Conservation (phyloP, 2,329 filamentous ascomycete genomes). For the Colletotrichum sp. region DNA sequence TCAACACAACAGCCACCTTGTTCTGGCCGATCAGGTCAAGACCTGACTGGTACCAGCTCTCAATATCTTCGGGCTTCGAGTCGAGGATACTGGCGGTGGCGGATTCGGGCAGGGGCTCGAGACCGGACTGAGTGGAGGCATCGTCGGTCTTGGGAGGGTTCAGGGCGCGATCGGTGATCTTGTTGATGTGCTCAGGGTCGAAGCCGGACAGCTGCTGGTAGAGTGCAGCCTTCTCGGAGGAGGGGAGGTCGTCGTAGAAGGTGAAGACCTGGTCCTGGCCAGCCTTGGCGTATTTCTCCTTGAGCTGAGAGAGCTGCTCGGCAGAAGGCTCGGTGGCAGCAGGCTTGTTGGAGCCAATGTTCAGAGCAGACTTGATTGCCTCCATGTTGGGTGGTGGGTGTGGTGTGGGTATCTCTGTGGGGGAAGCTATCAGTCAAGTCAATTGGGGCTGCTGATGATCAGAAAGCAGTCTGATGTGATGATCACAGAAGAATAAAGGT, state of each 20-base stretch:
- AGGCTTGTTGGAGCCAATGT: conserved; percentile 37
- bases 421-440: neutral
- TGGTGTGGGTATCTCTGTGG: neutral
- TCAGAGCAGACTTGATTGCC: conserved; percentile 47
- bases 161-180: conserved; percentile 81
- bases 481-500: neutral
- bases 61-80: conserved; percentile 77
- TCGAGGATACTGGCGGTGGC: conserved; percentile 92
- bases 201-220: conserved; percentile 83
- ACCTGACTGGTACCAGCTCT: conserved; percentile 83
- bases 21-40: conserved; percentile 81
- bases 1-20: conserved; percentile 85
- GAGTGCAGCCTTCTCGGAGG: conserved; percentile 76
- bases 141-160: conserved; percentile 73
- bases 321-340: conserved; percentile 60
- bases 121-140: conserved; percentile 52
- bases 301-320: conserved; percentile 71
- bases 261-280: conserved; percentile 83
- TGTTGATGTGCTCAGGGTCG: conserved; percentile 86
- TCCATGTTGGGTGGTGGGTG: conserved; percentile 39
- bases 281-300: conserved; percentile 75
- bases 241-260: conserved; percentile 80
- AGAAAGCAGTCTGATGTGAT: neutral
- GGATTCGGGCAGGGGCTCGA: conserved; percentile 88
- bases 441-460: neutral